Conservation (phyloP, 1,284 basidiomycete species). For the Trichosporon faecale region DNA sequence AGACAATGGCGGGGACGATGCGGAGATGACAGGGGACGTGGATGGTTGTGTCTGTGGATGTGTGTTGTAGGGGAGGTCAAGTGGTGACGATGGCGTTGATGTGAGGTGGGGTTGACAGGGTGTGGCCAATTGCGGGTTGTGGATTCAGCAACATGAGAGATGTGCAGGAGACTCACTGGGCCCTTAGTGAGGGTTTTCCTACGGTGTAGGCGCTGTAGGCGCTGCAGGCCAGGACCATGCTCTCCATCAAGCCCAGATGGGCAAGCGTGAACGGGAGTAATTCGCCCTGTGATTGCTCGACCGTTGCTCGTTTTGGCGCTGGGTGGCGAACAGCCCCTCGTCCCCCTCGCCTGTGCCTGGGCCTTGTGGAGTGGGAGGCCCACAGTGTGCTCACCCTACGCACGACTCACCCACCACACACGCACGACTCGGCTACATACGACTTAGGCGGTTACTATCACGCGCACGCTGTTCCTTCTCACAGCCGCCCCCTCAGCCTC, state of each 20-base stretch:
- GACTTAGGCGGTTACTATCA: background rate
- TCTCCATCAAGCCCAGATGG: background rate
- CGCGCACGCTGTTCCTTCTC: background rate
- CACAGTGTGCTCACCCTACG: background rate
- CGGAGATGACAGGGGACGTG: background rate
- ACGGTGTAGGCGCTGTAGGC: background rate
- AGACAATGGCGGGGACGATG: background rate
- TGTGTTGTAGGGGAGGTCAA: background rate
- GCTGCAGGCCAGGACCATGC: too few relatives aligned
- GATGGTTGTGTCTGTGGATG: background rate
- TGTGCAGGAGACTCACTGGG: constrained; percentile 2
- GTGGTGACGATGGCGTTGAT: background rate
- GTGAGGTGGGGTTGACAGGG: background rate
- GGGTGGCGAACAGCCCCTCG: background rate
- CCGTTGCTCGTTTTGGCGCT: background rate
- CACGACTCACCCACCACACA: background rate
- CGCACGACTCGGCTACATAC: background rate
- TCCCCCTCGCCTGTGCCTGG: background rate
- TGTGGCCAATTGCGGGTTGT: background rate
- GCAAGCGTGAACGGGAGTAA: background rate
- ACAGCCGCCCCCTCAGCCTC: background rate
- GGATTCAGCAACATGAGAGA: constrained; percentile 4
- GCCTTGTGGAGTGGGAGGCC: background rate
- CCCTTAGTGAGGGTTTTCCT: background rate
- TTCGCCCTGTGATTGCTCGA: background rate